Base-by-base conservation (phyloP, 441 rosid genomes). In the Erysimum cheiri region DNA sequence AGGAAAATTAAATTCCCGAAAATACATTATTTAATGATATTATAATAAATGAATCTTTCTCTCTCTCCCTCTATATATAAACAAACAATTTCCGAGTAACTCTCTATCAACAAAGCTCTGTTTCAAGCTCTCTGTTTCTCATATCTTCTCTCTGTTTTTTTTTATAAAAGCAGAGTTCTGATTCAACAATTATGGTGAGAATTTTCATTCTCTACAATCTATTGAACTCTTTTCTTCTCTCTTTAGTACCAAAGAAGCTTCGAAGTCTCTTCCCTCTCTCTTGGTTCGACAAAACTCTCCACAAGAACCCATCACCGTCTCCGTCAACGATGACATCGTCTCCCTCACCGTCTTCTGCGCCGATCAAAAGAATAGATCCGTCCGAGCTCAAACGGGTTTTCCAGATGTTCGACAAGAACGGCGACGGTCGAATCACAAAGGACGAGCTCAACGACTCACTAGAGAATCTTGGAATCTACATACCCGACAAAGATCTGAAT, bases 371-470 rank as follows among this genome's bases (percentile, higher is more conserved):
- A 69, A 89, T 81, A 95, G 92, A 88, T 11, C 77, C 77, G 0
- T 13, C 79, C 0, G 93, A 88, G 77, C 81, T 90, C 8, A 74
- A 80, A 37, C 70, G 84, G 2, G 86, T 88, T 3, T 92, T 92
- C 64, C 82, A 86, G 29, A 80, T 87, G 87, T 92, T 92, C 2
- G 98, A 92, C 72, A 75, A 79, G 65, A 86, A 92, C 48, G 88
- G 91, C 2, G 98, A 92, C 15, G 97, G 97, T 0, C 44, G 82
- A 11, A 85, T 92, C 62, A 82, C 95, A 2, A 85, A 80, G 66
- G 52, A 73, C 55, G 97, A 92, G 76, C 76, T 90, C 41, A 86
- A 65, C 32, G 83, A 87, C 10, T 92, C 96, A 1, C 44, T 92
- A 13, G 80, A 84, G 85, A 90, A 88, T 60, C 67, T 90, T 13